phyloP scores from a whole-genome alignment of 352 stramenopile genomes.

The Pythium myriotylum region DNA sequence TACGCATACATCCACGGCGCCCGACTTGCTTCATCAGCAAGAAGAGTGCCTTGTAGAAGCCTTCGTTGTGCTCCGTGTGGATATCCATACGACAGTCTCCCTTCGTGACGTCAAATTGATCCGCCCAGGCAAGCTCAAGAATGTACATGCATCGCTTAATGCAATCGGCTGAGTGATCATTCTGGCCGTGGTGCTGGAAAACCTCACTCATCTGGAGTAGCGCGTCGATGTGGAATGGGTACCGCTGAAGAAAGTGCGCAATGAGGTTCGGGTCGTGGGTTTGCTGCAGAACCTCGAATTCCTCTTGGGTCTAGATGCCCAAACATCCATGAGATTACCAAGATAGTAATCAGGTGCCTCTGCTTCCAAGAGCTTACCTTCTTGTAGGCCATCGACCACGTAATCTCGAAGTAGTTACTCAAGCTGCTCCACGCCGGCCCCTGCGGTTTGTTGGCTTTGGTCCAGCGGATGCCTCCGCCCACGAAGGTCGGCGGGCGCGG shows the following conservation, averaged over 20 bases:
- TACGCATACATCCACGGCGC: slow-evolving; percentile 80
- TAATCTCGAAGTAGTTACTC: slow-evolving; percentile 84
- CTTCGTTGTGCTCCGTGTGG: slow-evolving; percentile 69
- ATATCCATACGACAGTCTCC: slow-evolving; percentile 86
- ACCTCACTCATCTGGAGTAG: slow-evolving; percentile 87
- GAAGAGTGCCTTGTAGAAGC: slow-evolving; percentile 79
- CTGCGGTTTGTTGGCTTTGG: slow-evolving; percentile 73
- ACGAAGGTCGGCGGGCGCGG: slow-evolving; percentile 85
- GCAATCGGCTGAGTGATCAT: slow-evolving; percentile 82
- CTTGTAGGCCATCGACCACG: slow-evolving; percentile 88
- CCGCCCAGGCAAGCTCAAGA: slow-evolving; percentile 79
- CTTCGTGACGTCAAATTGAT: slow-evolving; percentile 83
- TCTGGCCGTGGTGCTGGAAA: slow-evolving; percentile 88
- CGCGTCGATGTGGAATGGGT: slow-evolving; percentile 86
- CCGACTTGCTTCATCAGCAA: slow-evolving; percentile 86
- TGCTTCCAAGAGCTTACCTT: slow-evolving; percentile 49
- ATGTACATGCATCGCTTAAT: slow-evolving; percentile 89
- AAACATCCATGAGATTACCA: background rate
- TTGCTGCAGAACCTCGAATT: slow-evolving; percentile 80
- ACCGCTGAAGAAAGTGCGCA: slow-evolving; percentile 75
- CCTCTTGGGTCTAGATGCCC: slow-evolving; percentile 59
- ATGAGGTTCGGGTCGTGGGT: slow-evolving; percentile 87
- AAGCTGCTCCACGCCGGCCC: slow-evolving; percentile 65
- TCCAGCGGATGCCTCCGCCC: slow-evolving; percentile 86
- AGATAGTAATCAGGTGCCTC: background rate